A percentile compares a stretch with the other conserved stretches of the same genome.
These are phyloP conservation scores for Trichophyton mentagrophytes DNA, from an alignment of 2,329 filamentous ascomycete species.

Conservation along the genomic window DNA sequence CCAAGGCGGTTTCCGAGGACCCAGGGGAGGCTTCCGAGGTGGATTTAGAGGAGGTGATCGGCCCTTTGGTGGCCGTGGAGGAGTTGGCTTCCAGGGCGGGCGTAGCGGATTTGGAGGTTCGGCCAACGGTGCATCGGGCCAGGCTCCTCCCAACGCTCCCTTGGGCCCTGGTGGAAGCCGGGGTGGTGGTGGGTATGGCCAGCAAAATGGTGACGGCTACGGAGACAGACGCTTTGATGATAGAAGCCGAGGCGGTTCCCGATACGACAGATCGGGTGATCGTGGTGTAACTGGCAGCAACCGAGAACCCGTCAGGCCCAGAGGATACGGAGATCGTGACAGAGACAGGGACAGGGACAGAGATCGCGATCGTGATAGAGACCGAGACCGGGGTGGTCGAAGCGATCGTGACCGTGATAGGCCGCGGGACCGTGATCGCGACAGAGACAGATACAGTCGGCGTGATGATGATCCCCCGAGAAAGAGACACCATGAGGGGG, in stretches of 20 bases:
- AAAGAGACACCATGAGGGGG: slow-evolving; percentile 64
- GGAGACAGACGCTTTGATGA: slow-evolving; percentile 41
- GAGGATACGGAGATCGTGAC: slow-evolving; percentile 44
- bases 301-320: slow-evolving; percentile 65
- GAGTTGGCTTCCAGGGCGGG: slow-evolving; percentile 47
- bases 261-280: slow-evolving; percentile 33
- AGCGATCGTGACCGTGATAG: slow-evolving; percentile 42
- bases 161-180: slow-evolving; percentile 45
- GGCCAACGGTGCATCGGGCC: slow-evolving; percentile 22
- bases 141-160: slow-evolving; percentile 38
- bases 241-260: slow-evolving; percentile 38
- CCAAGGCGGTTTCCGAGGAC: slow-evolving; percentile 38
- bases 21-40: slow-evolving; percentile 36
- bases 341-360: slow-evolving; percentile 39
- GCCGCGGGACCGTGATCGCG: slow-evolving; percentile 38
- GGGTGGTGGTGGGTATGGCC: slow-evolving; percentile 33
- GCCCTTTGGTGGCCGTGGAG: slow-evolving; percentile 38
- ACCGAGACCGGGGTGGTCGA: slow-evolving; percentile 19
- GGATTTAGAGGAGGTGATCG: slow-evolving; percentile 43
- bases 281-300: slow-evolving; percentile 59
- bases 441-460: slow-evolving; percentile 35
- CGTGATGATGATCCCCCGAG: slow-evolving; percentile 43
- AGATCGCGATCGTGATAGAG: slow-evolving; percentile 42
- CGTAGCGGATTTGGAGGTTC: slow-evolving; percentile 36
- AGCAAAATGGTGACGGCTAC: slow-evolving; percentile 31